Conservation (phyloP, 805 yeast genomes). For the Hanseniaspora taiwanica region DNA sequence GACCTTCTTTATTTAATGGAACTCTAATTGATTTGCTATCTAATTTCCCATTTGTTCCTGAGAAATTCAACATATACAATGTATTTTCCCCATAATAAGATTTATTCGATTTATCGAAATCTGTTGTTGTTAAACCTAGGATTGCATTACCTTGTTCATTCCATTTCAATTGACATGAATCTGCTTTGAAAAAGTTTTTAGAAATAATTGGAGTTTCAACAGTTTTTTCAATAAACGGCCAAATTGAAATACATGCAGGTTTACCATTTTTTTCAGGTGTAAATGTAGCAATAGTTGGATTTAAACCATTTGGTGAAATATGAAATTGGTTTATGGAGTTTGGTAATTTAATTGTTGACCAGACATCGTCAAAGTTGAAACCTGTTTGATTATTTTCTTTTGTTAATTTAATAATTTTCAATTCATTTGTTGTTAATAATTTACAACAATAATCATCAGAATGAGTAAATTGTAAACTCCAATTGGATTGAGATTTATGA, state of each 20-base stretch:
- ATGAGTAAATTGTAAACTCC: slow-evolving; percentile 37
- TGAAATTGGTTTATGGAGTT: slow-evolving; percentile 29
- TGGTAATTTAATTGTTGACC: slow-evolving; percentile 25
- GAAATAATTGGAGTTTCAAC: slow-evolving; percentile 59
- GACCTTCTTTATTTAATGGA: slow-evolving; percentile 81
- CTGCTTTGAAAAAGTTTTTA: slow-evolving; percentile 91
- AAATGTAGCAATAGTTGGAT: slow-evolving; percentile 83
- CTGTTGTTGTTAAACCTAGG: slow-evolving; percentile 87
- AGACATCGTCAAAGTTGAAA: slow-evolving; percentile 32
- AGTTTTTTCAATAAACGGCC: slow-evolving; percentile 29
- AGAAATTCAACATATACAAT: slow-evolving; percentile 51
- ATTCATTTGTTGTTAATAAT: slow-evolving; percentile 9
- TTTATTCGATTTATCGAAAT: slow-evolving; percentile 86
- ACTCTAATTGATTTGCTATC: slow-evolving; percentile 87
- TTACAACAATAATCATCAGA: slow-evolving; percentile 22
- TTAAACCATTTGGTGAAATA: slow-evolving; percentile 69
- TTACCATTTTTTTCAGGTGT: slow-evolving; percentile 76
- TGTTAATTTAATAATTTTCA: slow-evolving; percentile 29
- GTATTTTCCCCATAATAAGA: slow-evolving; percentile 96
- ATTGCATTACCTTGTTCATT: slow-evolving; percentile 88
- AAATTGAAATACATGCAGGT: slow-evolving; percentile 81
- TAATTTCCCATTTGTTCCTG: slow-evolving; percentile 53
- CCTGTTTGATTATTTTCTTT: slow-evolving; percentile 25
- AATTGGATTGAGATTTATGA: slow-evolving; percentile 73
- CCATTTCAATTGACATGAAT: slow-evolving; percentile 86